Conservation (phyloP, 768 basidiomycete genomes). For the Mycena leptocephala region DNA sequence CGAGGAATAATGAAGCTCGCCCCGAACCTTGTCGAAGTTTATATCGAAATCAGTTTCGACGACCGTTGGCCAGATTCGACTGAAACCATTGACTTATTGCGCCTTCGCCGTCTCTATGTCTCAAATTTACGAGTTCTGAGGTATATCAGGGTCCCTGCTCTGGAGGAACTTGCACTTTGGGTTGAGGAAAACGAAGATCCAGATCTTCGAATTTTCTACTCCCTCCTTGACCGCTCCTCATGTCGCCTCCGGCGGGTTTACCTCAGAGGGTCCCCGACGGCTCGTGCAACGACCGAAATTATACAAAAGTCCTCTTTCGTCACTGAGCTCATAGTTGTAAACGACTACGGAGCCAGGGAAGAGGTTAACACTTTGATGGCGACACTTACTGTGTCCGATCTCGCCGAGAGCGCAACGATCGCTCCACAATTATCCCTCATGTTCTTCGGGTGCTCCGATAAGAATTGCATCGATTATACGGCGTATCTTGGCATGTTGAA, state of each 20-base stretch:
- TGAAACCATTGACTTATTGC: background rate
- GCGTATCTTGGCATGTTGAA: background rate
- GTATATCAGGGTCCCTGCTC: background rate
- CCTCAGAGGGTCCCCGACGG: background rate
- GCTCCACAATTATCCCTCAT: background rate
- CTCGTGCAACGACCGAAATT: background rate
- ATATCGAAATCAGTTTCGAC: background rate
- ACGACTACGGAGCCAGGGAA: background rate
- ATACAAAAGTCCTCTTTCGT: background rate
- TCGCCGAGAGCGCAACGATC: background rate
- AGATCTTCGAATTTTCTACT: background rate
- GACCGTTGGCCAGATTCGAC: too few species aligned
- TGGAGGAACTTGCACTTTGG: background rate
- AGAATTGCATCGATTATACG: background rate
- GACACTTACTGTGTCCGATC: background rate
- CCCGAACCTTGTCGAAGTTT: slow-evolving; percentile 1
- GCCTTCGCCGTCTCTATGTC: background rate
- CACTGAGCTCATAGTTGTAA: background rate
- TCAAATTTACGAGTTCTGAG: background rate
- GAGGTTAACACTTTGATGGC: background rate
- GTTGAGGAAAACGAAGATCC: background rate
- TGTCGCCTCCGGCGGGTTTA: background rate
- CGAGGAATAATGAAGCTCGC: background rate
- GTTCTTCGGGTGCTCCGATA: background rate
- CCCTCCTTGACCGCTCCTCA: background rate